Conservation (phyloP, 208 protist genomes). For the Trypanosoma avium region DNA sequence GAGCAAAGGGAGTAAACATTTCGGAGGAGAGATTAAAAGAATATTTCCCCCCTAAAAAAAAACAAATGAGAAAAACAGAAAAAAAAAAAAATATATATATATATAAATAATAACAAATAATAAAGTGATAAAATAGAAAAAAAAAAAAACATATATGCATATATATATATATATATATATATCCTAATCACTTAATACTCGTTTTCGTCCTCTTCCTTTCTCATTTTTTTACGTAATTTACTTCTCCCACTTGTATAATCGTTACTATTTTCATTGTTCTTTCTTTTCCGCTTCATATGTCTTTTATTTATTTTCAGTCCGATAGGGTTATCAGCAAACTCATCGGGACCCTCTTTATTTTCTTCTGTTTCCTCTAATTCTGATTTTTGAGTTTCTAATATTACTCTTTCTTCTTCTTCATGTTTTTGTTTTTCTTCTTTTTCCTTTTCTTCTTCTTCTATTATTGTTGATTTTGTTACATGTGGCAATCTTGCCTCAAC, state of each 20-base stretch:
- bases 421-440: no score
- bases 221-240: background rate
- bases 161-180: constrained; percentile 17
- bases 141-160: constrained; percentile 5
- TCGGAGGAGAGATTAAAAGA: no score
- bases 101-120: background rate
- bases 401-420: no score
- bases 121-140: background rate
- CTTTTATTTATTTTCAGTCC: background rate
- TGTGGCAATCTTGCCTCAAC: background rate
- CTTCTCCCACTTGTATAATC: background rate
- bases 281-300: background rate
- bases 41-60: no score
- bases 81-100: background rate
- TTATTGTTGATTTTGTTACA: no score
- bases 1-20: no score
- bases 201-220: background rate
- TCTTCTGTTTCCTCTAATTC: background rate
- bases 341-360: background rate
- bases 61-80: no score
- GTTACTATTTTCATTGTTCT: background rate
- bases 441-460: no score
- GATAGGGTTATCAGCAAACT: constrained; percentile 29
- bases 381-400: background rate
- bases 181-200: background rate